Percentiles rank a stretch among this genome's conserved stretches.
phyloP scores from a whole-genome alignment of 2,329 filamentous ascomycete species.

The Aspergillus caelatus region DNA sequence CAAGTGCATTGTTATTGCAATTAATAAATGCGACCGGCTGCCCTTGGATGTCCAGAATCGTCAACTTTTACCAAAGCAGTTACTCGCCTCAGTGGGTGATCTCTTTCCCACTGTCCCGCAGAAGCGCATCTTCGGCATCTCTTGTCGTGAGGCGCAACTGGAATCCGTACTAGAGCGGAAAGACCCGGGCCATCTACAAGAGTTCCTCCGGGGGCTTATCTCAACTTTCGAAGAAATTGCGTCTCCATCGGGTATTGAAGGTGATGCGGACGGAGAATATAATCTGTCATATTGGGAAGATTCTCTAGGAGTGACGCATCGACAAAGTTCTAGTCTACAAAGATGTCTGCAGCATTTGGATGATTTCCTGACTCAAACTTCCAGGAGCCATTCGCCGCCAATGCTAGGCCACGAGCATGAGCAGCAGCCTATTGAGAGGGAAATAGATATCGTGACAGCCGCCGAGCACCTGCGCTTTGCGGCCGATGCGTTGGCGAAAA shows the following conservation, averaged over 20 bases:
- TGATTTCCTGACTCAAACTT: slow-evolving; percentile 68
- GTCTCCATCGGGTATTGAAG: slow-evolving; percentile 38
- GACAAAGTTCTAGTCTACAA: slow-evolving; percentile 79
- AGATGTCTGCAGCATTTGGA: slow-evolving; percentile 73
- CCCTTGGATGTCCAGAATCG: slow-evolving; percentile 17
- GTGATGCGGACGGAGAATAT: slow-evolving; percentile 40
- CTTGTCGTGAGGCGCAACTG: slow-evolving; percentile 65
- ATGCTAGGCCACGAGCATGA: slow-evolving; percentile 20
- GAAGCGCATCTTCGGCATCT: slow-evolving; percentile 65
- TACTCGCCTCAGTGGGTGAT: slow-evolving; percentile 44
- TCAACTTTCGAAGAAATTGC: slow-evolving; percentile 61
- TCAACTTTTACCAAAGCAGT: slow-evolving; percentile 16
- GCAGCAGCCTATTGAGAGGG: slow-evolving; percentile 24
- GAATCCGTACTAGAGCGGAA: slow-evolving; percentile 9
- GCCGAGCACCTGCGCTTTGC: slow-evolving; percentile 86
- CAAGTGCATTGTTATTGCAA: slow-evolving; percentile 59
- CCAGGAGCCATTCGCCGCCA: slow-evolving; percentile 12
- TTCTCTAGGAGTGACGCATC: slow-evolving; percentile 85
- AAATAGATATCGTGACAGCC: slow-evolving; percentile 80
- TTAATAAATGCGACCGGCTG: slow-evolving; percentile 64
- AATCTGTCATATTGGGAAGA: slow-evolving; percentile 75
- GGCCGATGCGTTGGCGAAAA: slow-evolving; percentile 76
- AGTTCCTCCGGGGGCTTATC: slow-evolving; percentile 69
- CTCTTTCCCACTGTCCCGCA: slow-evolving; percentile 47
- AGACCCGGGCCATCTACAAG: slow-evolving; percentile 68